Evolutionary conservation across 1,139 yeast genomes (phyloP).

Genomic region (Insectozyma bohioensis): DNA sequence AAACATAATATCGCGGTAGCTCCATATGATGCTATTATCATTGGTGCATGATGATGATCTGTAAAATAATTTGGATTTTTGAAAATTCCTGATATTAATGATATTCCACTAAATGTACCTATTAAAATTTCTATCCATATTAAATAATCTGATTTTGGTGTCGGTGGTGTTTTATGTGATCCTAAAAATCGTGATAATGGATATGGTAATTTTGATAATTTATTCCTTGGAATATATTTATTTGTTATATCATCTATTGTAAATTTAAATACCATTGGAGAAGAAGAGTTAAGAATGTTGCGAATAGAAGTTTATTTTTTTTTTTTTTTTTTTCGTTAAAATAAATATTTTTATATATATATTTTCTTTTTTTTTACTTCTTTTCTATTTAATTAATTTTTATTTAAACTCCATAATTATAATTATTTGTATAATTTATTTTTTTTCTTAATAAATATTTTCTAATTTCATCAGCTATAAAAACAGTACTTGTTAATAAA

Average conservation of each 20-base stretch:
- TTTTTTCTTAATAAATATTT: conserved; percentile 33
- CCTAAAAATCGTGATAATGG: conserved; percentile 34
- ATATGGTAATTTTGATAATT: conserved; percentile 28
- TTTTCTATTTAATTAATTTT: no score
- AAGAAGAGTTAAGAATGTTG: no score
- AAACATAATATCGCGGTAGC: conserved; percentile 66
- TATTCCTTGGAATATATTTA: conserved; percentile 30
- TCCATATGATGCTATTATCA: conserved; percentile 63
- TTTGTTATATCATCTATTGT: conserved; percentile 35
- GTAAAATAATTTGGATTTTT: conserved; percentile 42
- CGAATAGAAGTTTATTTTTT: no score
- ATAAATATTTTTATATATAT: no score
- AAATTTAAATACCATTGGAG: conserved; percentile 40
- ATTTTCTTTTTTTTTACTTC: no score
- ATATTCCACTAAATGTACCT: conserved; percentile 53
- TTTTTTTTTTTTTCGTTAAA: no score
- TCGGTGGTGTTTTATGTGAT: conserved; percentile 21
- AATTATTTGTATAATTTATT: conserved; percentile 13
- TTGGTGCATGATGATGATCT: conserved; percentile 42
- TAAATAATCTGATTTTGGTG: conserved; percentile 37
- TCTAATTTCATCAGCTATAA: conserved; percentile 80
- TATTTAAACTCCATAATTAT: conserved; percentile 13
- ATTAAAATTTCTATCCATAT: conserved; percentile 50
- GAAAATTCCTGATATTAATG: conserved; percentile 52
- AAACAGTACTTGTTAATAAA: conserved; percentile 71